phyloP scores from a whole-genome alignment of 306 rosid species.

The Vigna radiata region DNA sequence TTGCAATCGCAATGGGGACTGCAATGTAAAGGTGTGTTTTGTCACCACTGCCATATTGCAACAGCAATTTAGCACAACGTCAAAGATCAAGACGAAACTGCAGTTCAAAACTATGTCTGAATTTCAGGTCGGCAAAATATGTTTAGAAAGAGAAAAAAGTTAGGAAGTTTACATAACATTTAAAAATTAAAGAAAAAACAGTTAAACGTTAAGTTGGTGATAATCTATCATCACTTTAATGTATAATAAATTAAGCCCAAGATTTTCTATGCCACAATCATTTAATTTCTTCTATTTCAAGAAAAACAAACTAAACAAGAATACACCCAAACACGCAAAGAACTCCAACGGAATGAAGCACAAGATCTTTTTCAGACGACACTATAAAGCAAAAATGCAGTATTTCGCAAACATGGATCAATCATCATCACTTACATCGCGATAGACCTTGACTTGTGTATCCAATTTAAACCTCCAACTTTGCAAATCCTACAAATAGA shows the following conservation, averaged over 20 bases:
- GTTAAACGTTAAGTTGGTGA: not conserved
- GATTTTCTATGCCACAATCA: not conserved
- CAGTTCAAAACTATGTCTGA: not conserved
- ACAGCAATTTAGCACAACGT: no score
- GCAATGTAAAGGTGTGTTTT: no score
- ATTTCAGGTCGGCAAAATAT: constrained; percentile 1
- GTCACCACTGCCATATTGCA: no score
- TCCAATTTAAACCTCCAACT: constrained; percentile 91
- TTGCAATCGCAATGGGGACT: no score
- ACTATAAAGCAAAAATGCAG: constrained; percentile 11
- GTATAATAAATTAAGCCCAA: not conserved
- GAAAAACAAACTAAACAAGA: not conserved
- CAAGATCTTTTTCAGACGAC: not conserved
- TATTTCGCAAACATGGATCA: not conserved
- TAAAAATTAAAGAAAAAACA: not conserved
- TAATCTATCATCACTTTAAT: not conserved
- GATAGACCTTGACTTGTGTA: constrained; percentile 83
- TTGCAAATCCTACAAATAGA: constrained; percentile 78
- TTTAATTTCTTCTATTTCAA: no score
- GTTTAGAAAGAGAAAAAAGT: not conserved
- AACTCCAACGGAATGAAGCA: constrained; percentile 12
- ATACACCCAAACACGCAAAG: not conserved
- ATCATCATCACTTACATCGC: constrained; percentile 67
- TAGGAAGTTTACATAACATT: not conserved
- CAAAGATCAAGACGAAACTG: no score